Evolutionary conservation across 495 filamentous ascomycete genomes (phyloP).

Genomic region (Xylaria venustula): DNA sequence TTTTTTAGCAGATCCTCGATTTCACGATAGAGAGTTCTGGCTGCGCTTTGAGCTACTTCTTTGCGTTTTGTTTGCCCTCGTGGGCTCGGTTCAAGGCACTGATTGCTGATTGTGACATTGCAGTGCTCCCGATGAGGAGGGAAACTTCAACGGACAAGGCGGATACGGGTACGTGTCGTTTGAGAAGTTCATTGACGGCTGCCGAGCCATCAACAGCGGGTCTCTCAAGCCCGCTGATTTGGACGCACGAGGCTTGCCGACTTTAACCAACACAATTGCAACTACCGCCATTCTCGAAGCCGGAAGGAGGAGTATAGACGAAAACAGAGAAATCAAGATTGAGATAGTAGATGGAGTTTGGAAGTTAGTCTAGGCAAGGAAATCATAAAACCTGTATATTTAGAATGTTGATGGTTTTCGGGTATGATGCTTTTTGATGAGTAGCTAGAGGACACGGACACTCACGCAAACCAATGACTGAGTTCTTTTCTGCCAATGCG

Average conservation of each 20-base stretch:
- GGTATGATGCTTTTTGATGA: no score
- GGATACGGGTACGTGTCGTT: conserved; percentile 91
- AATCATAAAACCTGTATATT: not conserved
- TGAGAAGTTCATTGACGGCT: conserved; percentile 93
- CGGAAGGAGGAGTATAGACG: conserved; percentile 76
- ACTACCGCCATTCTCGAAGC: conserved; percentile 91
- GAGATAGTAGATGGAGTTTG: conserved; percentile 59
- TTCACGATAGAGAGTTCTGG: no score
- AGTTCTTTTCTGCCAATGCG: not conserved
- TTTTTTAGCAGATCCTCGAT: no score
- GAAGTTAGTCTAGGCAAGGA: conserved; percentile 60
- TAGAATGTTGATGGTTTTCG: not conserved
- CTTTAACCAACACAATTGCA: conserved; percentile 82
- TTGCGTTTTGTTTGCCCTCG: not conserved
- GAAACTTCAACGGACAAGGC: conserved; percentile 86
- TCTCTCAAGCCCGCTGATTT: conserved; percentile 68
- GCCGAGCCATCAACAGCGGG: conserved; percentile 72
- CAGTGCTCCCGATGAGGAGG: conserved; percentile 82
- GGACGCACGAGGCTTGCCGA: conserved; percentile 78
- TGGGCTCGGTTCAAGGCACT: not conserved
- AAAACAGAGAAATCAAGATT: conserved; percentile 74
- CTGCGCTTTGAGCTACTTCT: not conserved
- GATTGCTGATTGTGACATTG: not conserved
- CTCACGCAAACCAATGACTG: not conserved
- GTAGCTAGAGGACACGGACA: no score